phyloP scores from a whole-genome alignment of 768 basidiomycete genomes.

The Roridomyces roridus region DNA sequence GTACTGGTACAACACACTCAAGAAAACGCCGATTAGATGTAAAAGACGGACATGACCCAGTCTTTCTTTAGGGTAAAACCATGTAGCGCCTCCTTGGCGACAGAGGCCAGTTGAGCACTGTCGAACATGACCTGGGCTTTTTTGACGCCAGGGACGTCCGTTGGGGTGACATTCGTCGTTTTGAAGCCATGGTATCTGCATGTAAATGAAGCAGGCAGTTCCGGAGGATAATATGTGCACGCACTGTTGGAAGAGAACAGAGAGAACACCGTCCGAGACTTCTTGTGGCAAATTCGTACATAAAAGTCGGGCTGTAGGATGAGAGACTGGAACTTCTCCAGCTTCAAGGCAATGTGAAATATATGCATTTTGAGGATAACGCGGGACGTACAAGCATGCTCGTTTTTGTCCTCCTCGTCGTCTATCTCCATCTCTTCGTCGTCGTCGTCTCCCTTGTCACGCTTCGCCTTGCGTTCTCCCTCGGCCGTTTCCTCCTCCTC shows the following conservation, averaged over 20 bases:
- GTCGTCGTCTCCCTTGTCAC: constrained; percentile 73
- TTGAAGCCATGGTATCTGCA: constrained; percentile 85
- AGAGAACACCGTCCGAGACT: constrained; percentile 85
- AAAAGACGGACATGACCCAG: constrained; percentile 83
- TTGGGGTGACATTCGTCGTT: constrained; percentile 69
- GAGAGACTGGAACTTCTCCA: constrained; percentile 53
- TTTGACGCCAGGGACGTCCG: constrained; percentile 75
- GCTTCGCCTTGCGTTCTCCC: constrained; percentile 65
- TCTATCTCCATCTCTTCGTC: constrained; percentile 96
- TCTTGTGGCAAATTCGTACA: constrained; percentile 92
- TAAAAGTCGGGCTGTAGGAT: constrained; percentile 65
- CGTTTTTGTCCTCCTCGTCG: constrained; percentile 66
- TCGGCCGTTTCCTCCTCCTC: constrained; percentile 61
- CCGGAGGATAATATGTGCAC: constrained; percentile 38
- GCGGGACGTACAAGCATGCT: constrained; percentile 53
- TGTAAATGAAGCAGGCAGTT: neutral
- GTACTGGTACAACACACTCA: constrained; percentile 19
- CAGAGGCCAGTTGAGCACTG: constrained; percentile 71
- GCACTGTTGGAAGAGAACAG: constrained; percentile 91
- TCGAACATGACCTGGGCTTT: constrained; percentile 85
- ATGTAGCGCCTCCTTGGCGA: constrained; percentile 83
- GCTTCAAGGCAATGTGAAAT: constrained; percentile 41
- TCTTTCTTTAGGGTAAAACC: constrained; percentile 88
- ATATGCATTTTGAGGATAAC: constrained; percentile 31
- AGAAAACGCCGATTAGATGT: constrained; percentile 42